Percentiles rank a stretch among this genome's conserved stretches.
Conservation (phyloP, 2,329 filamentous ascomycete species). For the Lasiodiplodia sp. region DNA sequence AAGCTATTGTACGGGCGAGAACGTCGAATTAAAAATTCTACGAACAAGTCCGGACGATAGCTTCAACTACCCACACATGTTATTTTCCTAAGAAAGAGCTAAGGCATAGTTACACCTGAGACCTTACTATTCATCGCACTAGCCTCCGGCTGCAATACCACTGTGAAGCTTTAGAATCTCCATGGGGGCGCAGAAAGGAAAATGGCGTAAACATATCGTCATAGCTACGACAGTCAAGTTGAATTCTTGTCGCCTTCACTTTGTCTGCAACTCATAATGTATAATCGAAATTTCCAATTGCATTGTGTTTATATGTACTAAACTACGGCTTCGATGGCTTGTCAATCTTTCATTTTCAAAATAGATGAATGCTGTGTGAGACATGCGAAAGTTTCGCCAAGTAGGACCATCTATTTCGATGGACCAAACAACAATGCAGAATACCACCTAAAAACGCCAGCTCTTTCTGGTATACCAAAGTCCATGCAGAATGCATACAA, state of each 20-base stretch:
- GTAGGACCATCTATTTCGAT: not conserved
- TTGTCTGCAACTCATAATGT: not conserved
- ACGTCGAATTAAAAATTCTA: too few relatives aligned
- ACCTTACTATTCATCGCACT: too few relatives aligned
- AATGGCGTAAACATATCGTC: too few relatives aligned
- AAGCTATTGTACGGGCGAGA: too few relatives aligned
- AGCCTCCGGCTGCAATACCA: too few relatives aligned
- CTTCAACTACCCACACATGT: too few relatives aligned
- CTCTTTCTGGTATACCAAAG: not conserved
- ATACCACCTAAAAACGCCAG: constrained; percentile 1
- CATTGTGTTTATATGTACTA: not conserved
- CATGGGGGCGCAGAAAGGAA: too few relatives aligned
- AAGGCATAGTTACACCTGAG: too few relatives aligned
- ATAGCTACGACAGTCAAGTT: not conserved
- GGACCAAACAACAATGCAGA: not conserved
- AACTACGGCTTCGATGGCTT: not conserved
- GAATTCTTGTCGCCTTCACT: not conserved
- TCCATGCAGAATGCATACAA: not conserved
- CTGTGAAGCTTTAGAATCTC: too few relatives aligned
- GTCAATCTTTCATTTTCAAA: not conserved
- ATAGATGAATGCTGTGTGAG: not conserved
- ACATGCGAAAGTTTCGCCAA: not conserved
- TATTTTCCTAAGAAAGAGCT: too few relatives aligned
- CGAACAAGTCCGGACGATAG: too few relatives aligned
- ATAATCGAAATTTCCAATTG: not conserved